Evolutionary conservation across 2,329 filamentous ascomycete genomes (phyloP).

Genomic region (Xylaria sp.): DNA sequence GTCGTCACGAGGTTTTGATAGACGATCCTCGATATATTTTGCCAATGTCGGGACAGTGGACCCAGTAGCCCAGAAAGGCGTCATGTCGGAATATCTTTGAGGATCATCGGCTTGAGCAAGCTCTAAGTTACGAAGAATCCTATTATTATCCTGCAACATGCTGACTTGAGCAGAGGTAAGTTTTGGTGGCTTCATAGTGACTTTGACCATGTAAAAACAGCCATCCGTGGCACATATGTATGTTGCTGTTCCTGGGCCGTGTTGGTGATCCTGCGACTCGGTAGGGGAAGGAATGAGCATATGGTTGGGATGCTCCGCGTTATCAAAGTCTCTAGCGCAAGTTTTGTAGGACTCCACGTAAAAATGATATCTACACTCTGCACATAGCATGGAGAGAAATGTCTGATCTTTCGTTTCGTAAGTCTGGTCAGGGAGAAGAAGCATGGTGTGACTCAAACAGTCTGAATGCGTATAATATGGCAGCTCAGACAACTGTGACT

Average conservation of each 20-base stretch:
- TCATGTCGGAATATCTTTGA: slow-evolving; percentile 57
- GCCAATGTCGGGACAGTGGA: slow-evolving; percentile 57
- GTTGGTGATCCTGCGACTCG: background rate
- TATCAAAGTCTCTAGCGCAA: slow-evolving; percentile 18
- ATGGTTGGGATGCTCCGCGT: slow-evolving; percentile 41
- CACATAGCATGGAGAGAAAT: slow-evolving; percentile 46
- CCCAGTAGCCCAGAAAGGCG: slow-evolving; percentile 53
- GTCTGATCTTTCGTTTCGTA: slow-evolving; percentile 21
- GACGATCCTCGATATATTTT: slow-evolving; percentile 62
- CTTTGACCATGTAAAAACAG: slow-evolving; percentile 56
- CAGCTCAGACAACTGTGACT: slow-evolving; percentile 39
- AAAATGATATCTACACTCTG: slow-evolving; percentile 45
- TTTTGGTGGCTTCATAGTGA: slow-evolving; percentile 57
- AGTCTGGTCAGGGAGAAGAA: slow-evolving; percentile 39
- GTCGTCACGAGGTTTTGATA: slow-evolving; percentile 51
- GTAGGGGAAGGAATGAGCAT: slow-evolving; percentile 41
- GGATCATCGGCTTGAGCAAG: slow-evolving; percentile 57
- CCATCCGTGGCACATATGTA: slow-evolving; percentile 43
- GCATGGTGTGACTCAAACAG: slow-evolving; percentile 45
- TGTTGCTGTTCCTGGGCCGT: slow-evolving; percentile 35
- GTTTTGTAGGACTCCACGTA: slow-evolving; percentile 41
- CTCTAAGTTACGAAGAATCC: slow-evolving; percentile 55
- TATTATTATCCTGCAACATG: slow-evolving; percentile 57
- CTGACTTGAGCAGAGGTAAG: slow-evolving; percentile 56
- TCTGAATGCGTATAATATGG: slow-evolving; percentile 11